Base-by-base conservation (phyloP, 805 yeast genomes). In the Saturnispora zaruensis region DNA sequence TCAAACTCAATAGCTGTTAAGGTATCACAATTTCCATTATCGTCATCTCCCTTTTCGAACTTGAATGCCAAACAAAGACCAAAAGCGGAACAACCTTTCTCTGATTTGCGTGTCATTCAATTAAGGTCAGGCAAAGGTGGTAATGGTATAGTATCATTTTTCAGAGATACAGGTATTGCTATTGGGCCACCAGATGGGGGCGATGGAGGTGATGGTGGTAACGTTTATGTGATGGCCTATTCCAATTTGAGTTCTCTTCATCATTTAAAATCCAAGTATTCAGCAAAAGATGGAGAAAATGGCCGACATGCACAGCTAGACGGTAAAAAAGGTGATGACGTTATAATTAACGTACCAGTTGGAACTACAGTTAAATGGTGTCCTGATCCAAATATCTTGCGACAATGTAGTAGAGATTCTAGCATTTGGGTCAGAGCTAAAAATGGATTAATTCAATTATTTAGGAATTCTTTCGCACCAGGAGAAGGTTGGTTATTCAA, bases 181-280 rank as follows among this genome's bases (percentile, higher is more conserved):
- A 74, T 76, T 18, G 99, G 99, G 0, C 98, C 99, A 0, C 96
- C 99, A 0, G 95, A 90, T 65, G 99, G 99, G n/a, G 99, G 99
- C 8, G 97, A 93, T 67, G 99, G 99, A 28, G 99, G 98, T 4
- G 70, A 74, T 53, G 99, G 99, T 21, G 99, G 99, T 2, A 75
- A 82, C 48, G 76, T 93, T 2, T 91, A 84, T 62, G 78, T 93
- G 2, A 87, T 83, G 61, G 96, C 95, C 3, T 81, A 82, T 1
- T 78, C 78, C 45, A 86, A 85, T 21, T 58, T 86, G 41, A 77
- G 81, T 34, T 82, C 93, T 4, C 66, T 93, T 51, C 88, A 87
- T 57, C 79, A 80, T 52, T 59, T 91, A 26, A 76, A 76, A 53
- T 76, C 83, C 34, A 75, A 75, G 14, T 88, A 89, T 65, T 70